Base-by-base conservation (phyloP, 2,329 filamentous ascomycete genomes). In the Ascochyta clinopodiicola region DNA sequence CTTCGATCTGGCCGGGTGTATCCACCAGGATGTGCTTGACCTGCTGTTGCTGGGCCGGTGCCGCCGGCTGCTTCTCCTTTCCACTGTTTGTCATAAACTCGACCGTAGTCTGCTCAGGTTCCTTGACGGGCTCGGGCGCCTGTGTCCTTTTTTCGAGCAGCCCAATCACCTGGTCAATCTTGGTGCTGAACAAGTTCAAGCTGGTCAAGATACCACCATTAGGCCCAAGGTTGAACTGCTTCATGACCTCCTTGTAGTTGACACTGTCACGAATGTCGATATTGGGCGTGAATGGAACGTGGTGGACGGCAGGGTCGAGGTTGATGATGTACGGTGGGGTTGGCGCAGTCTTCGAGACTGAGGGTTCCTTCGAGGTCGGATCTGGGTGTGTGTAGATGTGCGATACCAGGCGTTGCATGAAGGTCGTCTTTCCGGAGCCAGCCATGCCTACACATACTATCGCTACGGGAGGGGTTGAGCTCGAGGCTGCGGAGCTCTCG, bases 231-330 rank as follows among this genome's bases (percentile, higher is more conserved):
- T 97, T 97, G 78, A 97, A 98, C 79, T 98, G 93, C 79, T 94
- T 96, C 96, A 99, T 99, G 62, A 99, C 95, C 78, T 99, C 94
- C 76, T 96, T 95, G 82, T 99, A 99, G 84, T 99, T 97, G 75
- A 99, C 94, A 24, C 91, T 95, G 78, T 99, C 95, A 70, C 96
- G 92, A 67, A 99, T 99, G 78, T 99, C 95, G 78, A 99, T 98
- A 78, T 99, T 99, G 76, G 90, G 88, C 66, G 96, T 94, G 73
- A 97, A 99, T 3, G 96, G 95, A 6, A 97, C 90, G 64, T 89
- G 91, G 70, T 93, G 85, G 8, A 99, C 95, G 36, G 96, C 95
- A 1, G 95, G 95, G 73, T 99, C 95, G 60, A 99, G 89, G 77
- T 99, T 99, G 73, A 99, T 87, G 56, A 98, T 92, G 76, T 99